phyloP scores from a whole-genome alignment of 345 rosid genomes.

The Hypericum androsaemum region DNA sequence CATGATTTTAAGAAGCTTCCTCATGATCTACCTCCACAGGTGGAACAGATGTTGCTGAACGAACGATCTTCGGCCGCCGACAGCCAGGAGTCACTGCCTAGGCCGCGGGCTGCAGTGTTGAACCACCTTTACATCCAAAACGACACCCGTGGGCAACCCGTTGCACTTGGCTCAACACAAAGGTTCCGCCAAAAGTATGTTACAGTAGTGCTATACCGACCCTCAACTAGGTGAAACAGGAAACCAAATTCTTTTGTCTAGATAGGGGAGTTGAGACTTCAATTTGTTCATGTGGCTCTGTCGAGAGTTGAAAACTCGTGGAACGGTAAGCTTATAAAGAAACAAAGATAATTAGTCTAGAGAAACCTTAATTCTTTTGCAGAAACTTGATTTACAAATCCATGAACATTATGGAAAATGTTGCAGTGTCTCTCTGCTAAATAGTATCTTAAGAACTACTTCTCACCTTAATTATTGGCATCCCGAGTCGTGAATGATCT shows the following conservation, averaged over 20 bases:
- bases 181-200: constrained; percentile 43
- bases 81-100: constrained; percentile 13
- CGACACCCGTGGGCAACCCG: constrained; percentile 14
- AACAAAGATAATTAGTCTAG: no score
- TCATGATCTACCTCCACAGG: constrained; percentile 51
- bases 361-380: no score
- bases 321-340: no score
- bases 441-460: no score
- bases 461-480: no score
- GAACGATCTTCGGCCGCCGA: constrained; percentile 10
- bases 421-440: no score
- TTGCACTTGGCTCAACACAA: constrained; percentile 33
- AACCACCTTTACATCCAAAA: constrained; percentile 39
- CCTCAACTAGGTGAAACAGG: constrained; percentile 24
- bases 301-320: no score
- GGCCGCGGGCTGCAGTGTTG: constrained; percentile 27
- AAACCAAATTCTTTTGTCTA: constrained; percentile 4
- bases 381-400: no score
- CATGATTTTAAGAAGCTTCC: constrained; percentile 44
- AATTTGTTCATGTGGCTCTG: no score
- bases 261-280: not conserved
- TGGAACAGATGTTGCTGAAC: constrained; percentile 22
- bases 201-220: constrained; percentile 37
- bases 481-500: no score
- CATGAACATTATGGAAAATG: no score